Percentiles rank a stretch among this genome's conserved stretches.
phyloP scores from a whole-genome alignment of 2,329 filamentous ascomycete genomes.

The Fusarium tjaetaba region DNA sequence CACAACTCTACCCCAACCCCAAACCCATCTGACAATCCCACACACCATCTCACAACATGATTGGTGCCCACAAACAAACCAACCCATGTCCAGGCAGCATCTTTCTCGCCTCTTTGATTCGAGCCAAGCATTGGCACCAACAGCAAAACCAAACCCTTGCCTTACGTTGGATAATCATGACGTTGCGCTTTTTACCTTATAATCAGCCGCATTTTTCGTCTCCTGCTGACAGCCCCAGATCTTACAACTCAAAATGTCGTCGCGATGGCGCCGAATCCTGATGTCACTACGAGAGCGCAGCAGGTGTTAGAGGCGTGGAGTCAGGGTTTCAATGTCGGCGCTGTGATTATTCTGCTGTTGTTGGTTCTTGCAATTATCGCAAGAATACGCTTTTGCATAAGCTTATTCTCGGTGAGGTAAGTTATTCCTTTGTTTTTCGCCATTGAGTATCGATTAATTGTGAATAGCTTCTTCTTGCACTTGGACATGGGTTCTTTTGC shows the following conservation, averaged over 20 bases:
- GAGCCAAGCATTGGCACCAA: constrained; percentile 14
- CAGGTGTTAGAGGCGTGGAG: constrained; percentile 26
- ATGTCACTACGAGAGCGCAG: constrained; percentile 20
- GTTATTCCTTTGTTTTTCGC: neutral
- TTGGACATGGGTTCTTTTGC: constrained; percentile 23
- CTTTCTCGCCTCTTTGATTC: constrained; percentile 23
- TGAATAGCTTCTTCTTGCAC: constrained; percentile 8
- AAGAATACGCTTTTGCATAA: constrained; percentile 23
- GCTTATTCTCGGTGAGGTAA: constrained; percentile 25
- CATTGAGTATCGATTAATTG: neutral
- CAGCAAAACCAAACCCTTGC: neutral
- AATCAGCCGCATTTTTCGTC: neutral
- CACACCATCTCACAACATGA: neutral
- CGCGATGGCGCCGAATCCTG: constrained; percentile 21
- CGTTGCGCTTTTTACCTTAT: neutral
- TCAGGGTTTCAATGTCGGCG: constrained; percentile 23
- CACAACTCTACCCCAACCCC: neutral
- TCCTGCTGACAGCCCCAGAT: neutral
- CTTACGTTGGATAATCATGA: constrained; percentile 3
- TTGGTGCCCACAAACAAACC: constrained; percentile 9
- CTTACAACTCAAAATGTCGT: neutral
- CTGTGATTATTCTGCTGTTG: constrained; percentile 4
- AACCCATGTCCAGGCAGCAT: constrained; percentile 17
- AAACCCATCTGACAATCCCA: neutral
- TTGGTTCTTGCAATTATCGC: constrained; percentile 26